Base-by-base conservation (phyloP, 139 green algal genomes). In the Edaphochlamys debaryana region DNA sequence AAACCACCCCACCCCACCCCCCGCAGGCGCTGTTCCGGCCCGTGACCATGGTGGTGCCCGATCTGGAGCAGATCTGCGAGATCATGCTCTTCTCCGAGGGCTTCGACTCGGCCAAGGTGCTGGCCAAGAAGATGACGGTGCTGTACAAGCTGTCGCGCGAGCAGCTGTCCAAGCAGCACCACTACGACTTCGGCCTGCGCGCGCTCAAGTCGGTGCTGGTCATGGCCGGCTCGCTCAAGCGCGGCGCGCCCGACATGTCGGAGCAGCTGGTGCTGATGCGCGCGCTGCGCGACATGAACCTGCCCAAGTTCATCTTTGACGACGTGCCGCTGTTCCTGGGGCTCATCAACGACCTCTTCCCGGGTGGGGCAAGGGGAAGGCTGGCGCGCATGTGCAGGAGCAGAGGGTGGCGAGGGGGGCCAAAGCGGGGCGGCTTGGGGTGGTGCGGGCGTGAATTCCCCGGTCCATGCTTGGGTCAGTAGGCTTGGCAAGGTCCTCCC, bases 81-180 rank as follows among this genome's bases (percentile, higher is more conserved):
- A 96, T 96, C 94, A 98, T 96, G 93, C 90, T 96, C 13, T 95
- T 96, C 82, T 93, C 84, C n/a, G 93, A 96, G 85, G 94, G 94
- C 81, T 98, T 96, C 87, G 91, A 96, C 85, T 91, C 79, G 22
- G 93, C 93, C 70, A 96, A 94, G 89, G 71, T 93, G 25, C 88
- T 97, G 34, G 93, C 94, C 42, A 96, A 96, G 91, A 97, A 97
- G 90, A 96, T 97, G 93, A 95, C 92, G 54, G 93, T 97, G 87
- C 90, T 97, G 87, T 97, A 97, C 90, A 95, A 94, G 88, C 91
- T 97, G 48, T 90, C 89, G 27, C 86, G 88, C 38, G 93, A 96
- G 89, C 94, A 97, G 93, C 90, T 97, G 45, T 95, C 89, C 60
- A 96, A 96, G 90, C 93, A 96, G 88, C 91, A 94, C 72, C 94